Conservation (phyloP, 2,329 filamentous ascomycete genomes). For the Ceratocystis cubensis region DNA sequence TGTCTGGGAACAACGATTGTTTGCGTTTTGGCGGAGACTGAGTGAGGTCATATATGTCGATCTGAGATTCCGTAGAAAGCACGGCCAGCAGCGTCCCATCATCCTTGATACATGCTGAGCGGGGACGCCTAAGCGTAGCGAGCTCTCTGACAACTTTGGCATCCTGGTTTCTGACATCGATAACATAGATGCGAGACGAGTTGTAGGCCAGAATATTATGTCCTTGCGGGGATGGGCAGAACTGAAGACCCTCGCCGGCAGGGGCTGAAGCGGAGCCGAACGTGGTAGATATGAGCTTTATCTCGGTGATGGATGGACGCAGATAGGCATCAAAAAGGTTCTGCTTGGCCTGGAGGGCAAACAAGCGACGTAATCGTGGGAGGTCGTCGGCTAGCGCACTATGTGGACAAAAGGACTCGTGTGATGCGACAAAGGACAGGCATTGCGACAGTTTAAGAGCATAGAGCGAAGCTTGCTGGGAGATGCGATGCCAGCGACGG, state of each 20-base stretch:
- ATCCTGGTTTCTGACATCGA: constrained; percentile 51
- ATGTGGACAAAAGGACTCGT: constrained; percentile 30
- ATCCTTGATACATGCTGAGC: constrained; percentile 66
- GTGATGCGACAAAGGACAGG: constrained; percentile 44
- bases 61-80: constrained; percentile 67
- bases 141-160: constrained; percentile 61
- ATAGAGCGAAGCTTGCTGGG: constrained; percentile 52
- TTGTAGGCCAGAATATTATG: constrained; percentile 68
- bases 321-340: constrained; percentile 68
- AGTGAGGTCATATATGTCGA: constrained; percentile 69
- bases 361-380: constrained; percentile 48
- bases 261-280: constrained; percentile 75
- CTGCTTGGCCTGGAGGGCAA: constrained; percentile 58
- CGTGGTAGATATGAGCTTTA: constrained; percentile 72
- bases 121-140: constrained; percentile 63
- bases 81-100: constrained; percentile 66
- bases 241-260: constrained; percentile 74
- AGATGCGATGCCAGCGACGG: constrained; percentile 51
- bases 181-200: constrained; percentile 69
- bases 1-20: constrained; percentile 65
- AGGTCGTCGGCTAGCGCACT: constrained; percentile 39
- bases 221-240: constrained; percentile 63
- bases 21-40: constrained; percentile 52
- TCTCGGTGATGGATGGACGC: constrained; percentile 54
- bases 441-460: constrained; percentile 49